Evolutionary conservation across 768 basidiomycete species (phyloP), one percentile per base, ranked within the genome.

Genomic region (Mycena belliarum): DNA sequence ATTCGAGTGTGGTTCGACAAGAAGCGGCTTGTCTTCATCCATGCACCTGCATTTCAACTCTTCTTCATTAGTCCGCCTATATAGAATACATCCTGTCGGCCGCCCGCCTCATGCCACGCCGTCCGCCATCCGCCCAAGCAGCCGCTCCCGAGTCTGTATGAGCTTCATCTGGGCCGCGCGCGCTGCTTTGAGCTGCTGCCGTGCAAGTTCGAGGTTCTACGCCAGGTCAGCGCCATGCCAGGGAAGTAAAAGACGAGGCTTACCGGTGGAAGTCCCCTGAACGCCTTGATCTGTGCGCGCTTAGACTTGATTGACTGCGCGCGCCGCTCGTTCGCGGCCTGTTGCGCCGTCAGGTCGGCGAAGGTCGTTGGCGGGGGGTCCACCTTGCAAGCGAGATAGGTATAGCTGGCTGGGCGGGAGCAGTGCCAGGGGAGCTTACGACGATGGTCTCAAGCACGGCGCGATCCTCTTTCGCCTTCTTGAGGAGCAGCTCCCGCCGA

Each of bases 261-360:
- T n/a, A 57, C 82, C 1, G 82, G 80, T 18, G 82, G 81, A 12
- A 84, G 67, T 0, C 80, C 81, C 60, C 76, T 76, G 63, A 81
- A 83, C 6, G 78, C 74, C 53, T 73, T 72, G 25, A 82, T 62
- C 61, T 75, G 79, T 3, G 74, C 73, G 26, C 75, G 68, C 59
- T 82, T 82, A 25, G 70, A 66, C 59, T 74, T 78, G 21, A 83
- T 64, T 14, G 71, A 68, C n/a, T 74, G 68, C 51, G 76, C 75
- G 40, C 67, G 69, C 18, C 63, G 57, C 24, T 68, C 68, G 51
- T 79, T 77, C 33, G 63, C 69, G 44, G 75, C 74, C 52, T 79
- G 75, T 35, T 76, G 72, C 7, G 70, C 66, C 16, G 72, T 59
- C 3, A 82, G 68, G 51, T 78, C 71, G 7, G 72, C 67, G 9